Percentiles rank a stretch among this genome's conserved stretches.
Conservation (phyloP, 345 rosid genomes). For the Pistacia integerrima region DNA sequence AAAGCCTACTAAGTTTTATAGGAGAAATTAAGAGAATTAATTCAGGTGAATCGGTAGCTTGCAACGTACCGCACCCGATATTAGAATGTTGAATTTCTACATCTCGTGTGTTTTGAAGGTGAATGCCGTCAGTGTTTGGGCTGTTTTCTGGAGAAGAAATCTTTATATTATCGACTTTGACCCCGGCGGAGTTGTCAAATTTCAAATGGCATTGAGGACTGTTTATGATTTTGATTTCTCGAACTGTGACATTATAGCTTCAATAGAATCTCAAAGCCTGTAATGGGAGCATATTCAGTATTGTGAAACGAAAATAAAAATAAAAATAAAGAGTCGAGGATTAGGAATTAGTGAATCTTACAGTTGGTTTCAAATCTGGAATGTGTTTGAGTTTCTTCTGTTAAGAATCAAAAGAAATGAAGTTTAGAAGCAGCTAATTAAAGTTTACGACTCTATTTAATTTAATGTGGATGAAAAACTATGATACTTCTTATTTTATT, state of each 20-base stretch:
- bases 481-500: not conserved
- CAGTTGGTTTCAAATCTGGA: constrained; percentile 82
- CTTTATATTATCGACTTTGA: constrained; percentile 59
- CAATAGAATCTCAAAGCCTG: constrained; percentile 82
- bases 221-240: constrained; percentile 63
- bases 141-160: constrained; percentile 71
- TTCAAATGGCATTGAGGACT: constrained; percentile 90
- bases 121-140: constrained; percentile 92
- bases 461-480: not conserved
- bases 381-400: constrained; percentile 58
- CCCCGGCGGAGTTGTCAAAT: constrained; percentile 69
- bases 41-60: too few relatives aligned
- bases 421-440: not conserved
- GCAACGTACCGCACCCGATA: constrained; percentile 57
- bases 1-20: not conserved
- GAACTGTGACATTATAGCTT: constrained; percentile 70
- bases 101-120: constrained; percentile 75
- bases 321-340: too few relatives aligned
- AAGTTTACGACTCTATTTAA: not conserved
- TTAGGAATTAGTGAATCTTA: constrained; percentile 22
- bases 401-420: constrained; percentile 4
- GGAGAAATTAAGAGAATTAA: not conserved
- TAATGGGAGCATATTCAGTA: not conserved
- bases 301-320: too few relatives aligned
- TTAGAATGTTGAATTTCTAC: constrained; percentile 76